Evolutionary conservation across 1,284 basidiomycete species (phyloP), one percentile per base, ranked within the genome.

Genomic region (Pseudozyma thailandica): DNA sequence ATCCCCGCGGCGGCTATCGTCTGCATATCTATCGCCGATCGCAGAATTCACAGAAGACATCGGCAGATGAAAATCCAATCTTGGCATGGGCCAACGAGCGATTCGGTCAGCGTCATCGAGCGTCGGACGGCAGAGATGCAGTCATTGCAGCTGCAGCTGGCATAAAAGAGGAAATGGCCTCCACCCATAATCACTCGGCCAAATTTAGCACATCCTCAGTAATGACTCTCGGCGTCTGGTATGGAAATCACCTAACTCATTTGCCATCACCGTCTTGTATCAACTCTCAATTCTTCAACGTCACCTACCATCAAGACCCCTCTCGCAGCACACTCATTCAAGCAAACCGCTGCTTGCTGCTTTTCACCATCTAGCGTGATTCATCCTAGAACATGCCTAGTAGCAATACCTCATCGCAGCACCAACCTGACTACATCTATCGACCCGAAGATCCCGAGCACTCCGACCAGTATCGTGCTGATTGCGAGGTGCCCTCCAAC

Each of bases 401-500:
- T 48, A 63, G 50, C 45, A 60, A 52, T 20, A 51, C 45, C 3
- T 9, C 35, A 4, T 45, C 82, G 23, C 15, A 18, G 20, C 21
- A 21, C 84, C 21, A 88, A 84, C 52, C 61, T n/a, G 71, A 73
- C 61, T 73, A 69, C 60, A 69, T 73, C 53, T 73, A 64, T 30
- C 60, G 71, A 12, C 71, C 71, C 52, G 71, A 73, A 23, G 71
- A 73, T 20, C 71, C 65, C 21, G 71, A 73, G n/a, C 57, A 69
- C 35, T 50, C 62, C 3, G 69, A 72, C 27, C 44, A 46, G 21
- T 57, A 49, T 31, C 52, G 53, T 12, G 56, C 50, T 6, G 52
- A 63, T 18, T 55, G 55, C 35, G 51, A 59, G 23, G 38, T 44
- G 1, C 50, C 58, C 15, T 61, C 62, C 30, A 50, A 57, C 26